Evolutionary conservation across 2,329 filamentous ascomycete genomes (phyloP), one percentile per base, ranked within the genome.

Genomic region (Talaromyces atroroseus): DNA sequence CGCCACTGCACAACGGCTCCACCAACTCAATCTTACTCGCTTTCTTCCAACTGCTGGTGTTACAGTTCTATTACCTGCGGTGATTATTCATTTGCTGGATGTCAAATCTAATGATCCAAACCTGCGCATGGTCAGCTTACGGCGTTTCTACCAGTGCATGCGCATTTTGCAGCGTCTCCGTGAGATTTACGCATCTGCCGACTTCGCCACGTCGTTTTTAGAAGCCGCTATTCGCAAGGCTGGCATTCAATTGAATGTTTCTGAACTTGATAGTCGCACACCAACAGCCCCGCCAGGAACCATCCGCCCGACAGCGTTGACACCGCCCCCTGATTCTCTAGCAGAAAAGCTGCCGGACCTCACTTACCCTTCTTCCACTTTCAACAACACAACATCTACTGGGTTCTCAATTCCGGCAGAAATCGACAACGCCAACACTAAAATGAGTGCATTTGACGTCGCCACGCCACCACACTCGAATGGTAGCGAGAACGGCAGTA

Each of bases 121-220:
- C 54, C 85, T 87, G 3, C 84, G 90, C 18, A 82, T 88, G 58
- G 80, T 83, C 44, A 91, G 89, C 48, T 81, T 91, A 23, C 83
- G 86, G 57, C 89, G 90, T 20, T 96, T 96, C 76, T 88, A 87
- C 64, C 87, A 91, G 69, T 96, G 92, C 74, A 96, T 96, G 90
- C 83, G 86, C 48, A 90, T 96, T 58, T 88, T 96, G 79, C 86
- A 91, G 69, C 87, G 87, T 61, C 80, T 97, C 18, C 85, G 91
- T 38, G 90, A 96, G 66, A 89, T 91, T 29, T 96, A 97, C 66
- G 86, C 91, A 0, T 91, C 92, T 0, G 92, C 92, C n/a, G 92
- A 96, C 71, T 96, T 94, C 65, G 91, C 90, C n/a, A 92, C 89
- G 0, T 89, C 89, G 2, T 96, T 96, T 76, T 80, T 96, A n/a